Conservation (phyloP, 768 basidiomycete genomes). For the Rhodotorula taiwanensis region DNA sequence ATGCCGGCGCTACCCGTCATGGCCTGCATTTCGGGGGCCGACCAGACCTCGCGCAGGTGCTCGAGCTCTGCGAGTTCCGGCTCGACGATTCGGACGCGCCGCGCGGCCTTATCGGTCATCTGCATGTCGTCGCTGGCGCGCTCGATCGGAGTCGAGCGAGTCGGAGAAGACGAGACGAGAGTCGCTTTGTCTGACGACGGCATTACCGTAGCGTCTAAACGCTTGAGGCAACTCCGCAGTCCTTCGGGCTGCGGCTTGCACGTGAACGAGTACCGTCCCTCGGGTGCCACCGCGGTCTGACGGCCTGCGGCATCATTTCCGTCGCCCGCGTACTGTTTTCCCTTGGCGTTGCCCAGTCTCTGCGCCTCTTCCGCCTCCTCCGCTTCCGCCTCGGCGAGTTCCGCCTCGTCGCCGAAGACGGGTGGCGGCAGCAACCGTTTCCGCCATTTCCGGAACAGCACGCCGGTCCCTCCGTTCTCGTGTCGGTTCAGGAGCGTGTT, state of each 20-base stretch:
- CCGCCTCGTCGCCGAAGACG: conserved; percentile 5
- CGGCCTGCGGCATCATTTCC: too few relatives aligned
- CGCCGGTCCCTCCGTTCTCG: conserved; percentile 30
- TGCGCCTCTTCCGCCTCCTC: neutral
- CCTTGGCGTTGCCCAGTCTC: too few relatives aligned
- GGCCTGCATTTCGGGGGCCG: conserved; percentile 15
- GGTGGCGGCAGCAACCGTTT: neutral
- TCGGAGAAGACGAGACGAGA: neutral
- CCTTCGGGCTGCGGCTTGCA: conserved; percentile 4
- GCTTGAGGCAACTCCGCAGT: conserved; percentile 10
- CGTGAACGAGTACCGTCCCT: neutral
- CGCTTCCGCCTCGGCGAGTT: neutral
- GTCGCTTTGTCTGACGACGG: too few relatives aligned
- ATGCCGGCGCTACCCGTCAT: conserved; percentile 6
- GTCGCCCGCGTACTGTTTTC: too few relatives aligned
- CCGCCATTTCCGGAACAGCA: conserved; percentile 2
- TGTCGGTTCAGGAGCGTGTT: conserved; percentile 24
- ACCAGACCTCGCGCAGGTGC: conserved; percentile 7
- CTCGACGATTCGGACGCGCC: conserved; percentile 18
- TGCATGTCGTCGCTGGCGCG: too few relatives aligned
- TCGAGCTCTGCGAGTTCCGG: conserved; percentile 19
- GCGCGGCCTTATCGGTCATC: neutral
- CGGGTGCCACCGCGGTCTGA: too few relatives aligned
- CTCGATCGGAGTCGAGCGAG: too few relatives aligned
- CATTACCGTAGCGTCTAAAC: too few relatives aligned